Percentiles rank a stretch among this genome's conserved stretches.
These are phyloP conservation scores for Ogataea minuta DNA, from an alignment of 805 yeast species.

Conservation along the genomic window DNA sequence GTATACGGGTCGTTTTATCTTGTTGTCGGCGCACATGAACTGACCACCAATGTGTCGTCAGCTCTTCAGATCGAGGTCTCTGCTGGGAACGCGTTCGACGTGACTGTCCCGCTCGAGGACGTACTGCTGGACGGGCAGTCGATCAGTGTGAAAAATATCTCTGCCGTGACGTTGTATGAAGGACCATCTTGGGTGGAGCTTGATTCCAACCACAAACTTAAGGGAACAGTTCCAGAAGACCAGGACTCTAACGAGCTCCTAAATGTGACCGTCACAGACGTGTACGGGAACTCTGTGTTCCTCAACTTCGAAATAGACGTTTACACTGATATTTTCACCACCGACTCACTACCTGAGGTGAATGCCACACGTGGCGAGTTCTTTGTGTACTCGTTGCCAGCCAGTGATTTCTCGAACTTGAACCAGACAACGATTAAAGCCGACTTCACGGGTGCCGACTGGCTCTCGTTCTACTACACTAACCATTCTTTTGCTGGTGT, in stretches of 20 bases:
- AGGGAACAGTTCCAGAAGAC: conserved; percentile 57
- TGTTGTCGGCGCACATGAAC: conserved; percentile 83
- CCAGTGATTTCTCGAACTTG: conserved; percentile 56
- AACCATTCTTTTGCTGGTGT: conserved; percentile 70
- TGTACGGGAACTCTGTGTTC: conserved; percentile 56
- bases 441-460: conserved; percentile 42
- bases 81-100: conserved; percentile 50
- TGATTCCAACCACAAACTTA: conserved; percentile 38
- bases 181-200: conserved; percentile 64
- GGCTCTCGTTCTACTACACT: conserved; percentile 63
- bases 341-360: conserved; percentile 48
- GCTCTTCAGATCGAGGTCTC: conserved; percentile 66
- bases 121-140: conserved; percentile 62
- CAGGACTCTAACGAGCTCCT: conserved; percentile 41
- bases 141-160: conserved; percentile 51
- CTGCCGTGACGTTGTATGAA: conserved; percentile 44
- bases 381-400: conserved; percentile 54
- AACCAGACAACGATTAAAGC: conserved; percentile 49
- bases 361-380: conserved; percentile 67
- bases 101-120: conserved; percentile 58
- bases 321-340: conserved; percentile 53
- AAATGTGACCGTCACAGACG: conserved; percentile 56
- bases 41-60: conserved; percentile 63
- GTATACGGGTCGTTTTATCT: conserved; percentile 68
- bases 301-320: conserved; percentile 58